A percentile compares a stretch with the other conserved stretches of the same genome.
These are phyloP conservation scores for Iodosphaeria phyllophila DNA, from an alignment of 2,329 filamentous ascomycete genomes.

Conservation along the genomic window DNA sequence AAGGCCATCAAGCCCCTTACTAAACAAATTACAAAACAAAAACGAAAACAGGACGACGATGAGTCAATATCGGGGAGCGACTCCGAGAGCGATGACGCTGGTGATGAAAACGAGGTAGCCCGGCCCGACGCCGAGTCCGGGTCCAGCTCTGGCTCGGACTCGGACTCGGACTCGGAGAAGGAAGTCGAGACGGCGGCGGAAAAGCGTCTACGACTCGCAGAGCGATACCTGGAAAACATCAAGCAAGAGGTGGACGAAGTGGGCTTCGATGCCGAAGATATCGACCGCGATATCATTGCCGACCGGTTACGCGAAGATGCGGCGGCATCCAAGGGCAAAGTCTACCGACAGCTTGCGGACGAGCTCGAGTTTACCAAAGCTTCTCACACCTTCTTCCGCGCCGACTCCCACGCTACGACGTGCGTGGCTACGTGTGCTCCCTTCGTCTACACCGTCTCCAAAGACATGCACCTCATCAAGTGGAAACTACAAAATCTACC, in stretches of 20 bases:
- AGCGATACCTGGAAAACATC: slow-evolving; percentile 84
- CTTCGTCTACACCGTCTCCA: slow-evolving; percentile 74
- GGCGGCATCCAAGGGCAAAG: slow-evolving; percentile 73
- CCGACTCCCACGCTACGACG: slow-evolving; percentile 61
- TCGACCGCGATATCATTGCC: slow-evolving; percentile 83
- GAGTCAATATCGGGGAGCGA: slow-evolving; percentile 83
- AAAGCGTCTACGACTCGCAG: slow-evolving; percentile 67
- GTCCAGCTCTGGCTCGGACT: too few relatives aligned
- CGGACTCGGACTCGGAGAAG: slow-evolving; percentile 53
- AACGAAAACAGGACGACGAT: slow-evolving; percentile 34
- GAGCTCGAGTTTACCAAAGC: slow-evolving; percentile 53
- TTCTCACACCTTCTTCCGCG: slow-evolving; percentile 54
- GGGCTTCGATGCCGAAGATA: slow-evolving; percentile 85
- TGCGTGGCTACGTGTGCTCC: slow-evolving; percentile 63
- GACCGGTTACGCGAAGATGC: slow-evolving; percentile 83
- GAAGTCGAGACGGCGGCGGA: slow-evolving; percentile 82
- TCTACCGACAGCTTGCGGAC: slow-evolving; percentile 64
- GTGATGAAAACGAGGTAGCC: slow-evolving; percentile 26
- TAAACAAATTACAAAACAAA: slow-evolving; percentile 17
- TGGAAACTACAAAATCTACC: slow-evolving; percentile 64
- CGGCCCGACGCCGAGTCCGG: slow-evolving; percentile 24
- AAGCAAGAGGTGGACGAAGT: slow-evolving; percentile 58
- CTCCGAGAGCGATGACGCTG: slow-evolving; percentile 42
- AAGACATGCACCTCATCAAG: slow-evolving; percentile 70
- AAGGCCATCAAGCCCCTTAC: slow-evolving; percentile 6